These are phyloP conservation scores for Saturnispora saitoi DNA, from an alignment of 805 yeast species.

Conservation along the genomic window DNA sequence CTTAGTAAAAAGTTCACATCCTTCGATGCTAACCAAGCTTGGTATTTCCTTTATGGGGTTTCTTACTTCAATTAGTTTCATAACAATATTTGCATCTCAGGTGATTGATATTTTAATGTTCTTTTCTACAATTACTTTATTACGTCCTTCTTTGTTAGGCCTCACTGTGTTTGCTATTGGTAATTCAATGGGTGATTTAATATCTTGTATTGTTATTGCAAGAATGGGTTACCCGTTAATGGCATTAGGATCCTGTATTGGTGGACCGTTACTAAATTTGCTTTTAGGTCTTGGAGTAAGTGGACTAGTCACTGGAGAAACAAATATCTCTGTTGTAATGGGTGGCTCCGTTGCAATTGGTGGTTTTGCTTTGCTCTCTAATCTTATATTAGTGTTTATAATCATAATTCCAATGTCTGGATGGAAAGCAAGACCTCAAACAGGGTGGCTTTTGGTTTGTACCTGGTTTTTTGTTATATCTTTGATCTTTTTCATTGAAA, in stretches of 20 bases:
- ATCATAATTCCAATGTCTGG: slow-evolving; percentile 32
- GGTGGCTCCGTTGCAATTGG: slow-evolving; percentile 34
- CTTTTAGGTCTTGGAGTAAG: slow-evolving; percentile 76
- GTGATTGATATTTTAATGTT: slow-evolving; percentile 57
- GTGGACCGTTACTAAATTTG: slow-evolving; percentile 77
- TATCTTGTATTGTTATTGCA: slow-evolving; percentile 76
- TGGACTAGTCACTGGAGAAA: slow-evolving; percentile 40
- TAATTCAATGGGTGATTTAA: slow-evolving; percentile 83
- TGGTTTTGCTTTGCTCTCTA: slow-evolving; percentile 32
- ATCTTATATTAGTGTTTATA: slow-evolving; percentile 29
- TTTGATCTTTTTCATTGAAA: slow-evolving; percentile 25
- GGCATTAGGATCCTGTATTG: slow-evolving; percentile 95
- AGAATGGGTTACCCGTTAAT: slow-evolving; percentile 74
- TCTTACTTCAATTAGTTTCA: slow-evolving; percentile 54
- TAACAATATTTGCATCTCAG: slow-evolving; percentile 60
- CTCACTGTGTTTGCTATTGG: slow-evolving; percentile 87
- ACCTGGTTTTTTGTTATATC: slow-evolving; percentile 36
- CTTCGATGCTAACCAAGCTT: slow-evolving; percentile 19
- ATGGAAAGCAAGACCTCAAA: slow-evolving; percentile 33
- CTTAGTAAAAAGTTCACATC: slow-evolving; percentile 15
- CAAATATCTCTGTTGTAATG: slow-evolving; percentile 24
- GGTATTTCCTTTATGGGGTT: slow-evolving; percentile 51
- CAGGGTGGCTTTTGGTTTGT: slow-evolving; percentile 33
- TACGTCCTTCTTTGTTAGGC: slow-evolving; percentile 78
- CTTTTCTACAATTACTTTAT: slow-evolving; percentile 46